Conservation (phyloP, 225 moss, liverwort and hornwort species). For the Physcomitrium patens region DNA sequence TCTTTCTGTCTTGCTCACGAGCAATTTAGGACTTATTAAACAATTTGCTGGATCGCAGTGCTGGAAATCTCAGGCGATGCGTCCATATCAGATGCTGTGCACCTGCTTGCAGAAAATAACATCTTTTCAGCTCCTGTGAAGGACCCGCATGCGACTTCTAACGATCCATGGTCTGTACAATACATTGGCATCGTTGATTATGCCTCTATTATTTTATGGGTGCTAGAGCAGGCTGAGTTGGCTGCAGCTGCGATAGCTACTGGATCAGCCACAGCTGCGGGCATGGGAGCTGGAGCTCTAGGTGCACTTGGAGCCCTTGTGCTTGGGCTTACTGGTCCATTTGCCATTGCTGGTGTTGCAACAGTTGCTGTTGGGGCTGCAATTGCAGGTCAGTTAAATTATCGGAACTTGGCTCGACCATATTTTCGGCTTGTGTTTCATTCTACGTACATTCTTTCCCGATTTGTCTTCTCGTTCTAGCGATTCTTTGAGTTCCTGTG, state of each 20-base stretch:
- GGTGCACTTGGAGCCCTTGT: conserved; percentile 73
- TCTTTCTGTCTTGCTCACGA: not conserved
- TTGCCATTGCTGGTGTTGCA: conserved; percentile 67
- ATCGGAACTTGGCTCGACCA: not conserved
- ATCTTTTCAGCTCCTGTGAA: conserved; percentile 71
- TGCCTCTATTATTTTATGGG: conserved; percentile 67
- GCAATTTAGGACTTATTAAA: not conserved
- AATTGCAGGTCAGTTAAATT: conserved; percentile 48
- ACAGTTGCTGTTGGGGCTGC: conserved; percentile 73
- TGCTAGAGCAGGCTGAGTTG: conserved; percentile 72
- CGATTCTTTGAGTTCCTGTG: not conserved
- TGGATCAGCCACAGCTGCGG: conserved; percentile 62
- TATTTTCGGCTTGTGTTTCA: not conserved
- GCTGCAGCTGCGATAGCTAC: conserved; percentile 69
- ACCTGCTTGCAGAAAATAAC: conserved; percentile 61
- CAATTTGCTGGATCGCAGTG: conserved; percentile 43
- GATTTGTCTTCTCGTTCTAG: not conserved
- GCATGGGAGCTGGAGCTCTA: conserved; percentile 72
- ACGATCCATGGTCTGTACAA: conserved; percentile 51
- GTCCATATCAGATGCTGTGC: conserved; percentile 62
- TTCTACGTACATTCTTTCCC: not conserved
- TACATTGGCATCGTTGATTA: conserved; percentile 74
- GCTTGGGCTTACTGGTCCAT: conserved; percentile 68
- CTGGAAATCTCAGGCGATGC: conserved; percentile 68
- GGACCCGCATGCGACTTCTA: conserved; percentile 43